Evolutionary conservation across 2,329 filamentous ascomycete genomes (phyloP).

Genomic region (Plectosphaerella sp.): DNA sequence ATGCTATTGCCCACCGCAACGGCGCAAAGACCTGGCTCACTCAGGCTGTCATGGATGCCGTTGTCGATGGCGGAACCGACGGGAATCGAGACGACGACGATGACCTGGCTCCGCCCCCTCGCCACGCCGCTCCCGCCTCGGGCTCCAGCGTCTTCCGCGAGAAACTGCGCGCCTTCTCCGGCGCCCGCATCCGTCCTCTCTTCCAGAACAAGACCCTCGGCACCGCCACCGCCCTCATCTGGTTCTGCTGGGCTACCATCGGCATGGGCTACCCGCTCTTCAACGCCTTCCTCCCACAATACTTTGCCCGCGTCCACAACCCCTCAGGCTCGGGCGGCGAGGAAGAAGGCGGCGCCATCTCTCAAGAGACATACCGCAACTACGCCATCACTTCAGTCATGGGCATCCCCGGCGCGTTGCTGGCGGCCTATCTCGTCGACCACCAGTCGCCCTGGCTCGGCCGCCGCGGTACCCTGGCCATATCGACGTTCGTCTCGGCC

Average conservation of each 20-base stretch:
- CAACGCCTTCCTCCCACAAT: slow-evolving; percentile 87
- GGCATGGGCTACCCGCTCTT: slow-evolving; percentile 86
- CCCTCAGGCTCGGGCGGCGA: slow-evolving; percentile 30
- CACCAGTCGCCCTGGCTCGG: slow-evolving; percentile 58
- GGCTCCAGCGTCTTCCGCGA: slow-evolving; percentile 43
- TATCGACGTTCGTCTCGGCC: slow-evolving; percentile 62
- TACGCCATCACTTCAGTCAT: slow-evolving; percentile 76
- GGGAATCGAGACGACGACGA: slow-evolving; percentile 7
- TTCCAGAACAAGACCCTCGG: slow-evolving; percentile 51
- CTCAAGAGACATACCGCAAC: slow-evolving; percentile 64
- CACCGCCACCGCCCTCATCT: slow-evolving; percentile 52
- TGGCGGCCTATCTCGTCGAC: slow-evolving; percentile 70
- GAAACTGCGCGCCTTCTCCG: slow-evolving; percentile 63
- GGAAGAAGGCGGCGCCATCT: slow-evolving; percentile 24
- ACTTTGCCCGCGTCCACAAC: slow-evolving; percentile 49
- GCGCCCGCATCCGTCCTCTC: slow-evolving; percentile 62
- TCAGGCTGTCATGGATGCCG: slow-evolving; percentile 58
- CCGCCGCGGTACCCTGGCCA: slow-evolving; percentile 68
- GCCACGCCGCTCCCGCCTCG: slow-evolving; percentile 3
- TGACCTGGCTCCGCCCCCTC: not conserved
- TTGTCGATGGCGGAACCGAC: slow-evolving; percentile 31
- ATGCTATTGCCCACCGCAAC: slow-evolving; percentile 73
- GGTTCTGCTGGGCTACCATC: slow-evolving; percentile 79
- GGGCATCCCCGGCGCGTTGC: slow-evolving; percentile 71
- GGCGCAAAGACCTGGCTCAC: slow-evolving; percentile 70